phyloP scores from a whole-genome alignment of 805 yeast genomes.

The Jamesozyma gamospora region DNA sequence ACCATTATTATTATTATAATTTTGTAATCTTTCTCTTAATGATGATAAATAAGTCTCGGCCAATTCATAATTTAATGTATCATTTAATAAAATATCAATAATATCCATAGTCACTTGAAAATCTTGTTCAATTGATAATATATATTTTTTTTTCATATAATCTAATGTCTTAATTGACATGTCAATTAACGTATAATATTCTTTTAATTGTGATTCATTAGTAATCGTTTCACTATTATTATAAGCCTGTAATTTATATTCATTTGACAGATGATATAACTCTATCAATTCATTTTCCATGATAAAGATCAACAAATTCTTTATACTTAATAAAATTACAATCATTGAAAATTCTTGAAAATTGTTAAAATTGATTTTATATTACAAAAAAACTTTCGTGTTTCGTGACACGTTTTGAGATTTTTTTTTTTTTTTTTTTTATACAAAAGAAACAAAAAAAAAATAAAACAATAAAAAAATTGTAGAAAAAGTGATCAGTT shows the following conservation, averaged over 20 bases:
- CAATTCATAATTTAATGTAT: conserved; percentile 23
- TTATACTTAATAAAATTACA: too few species aligned
- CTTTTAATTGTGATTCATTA: conserved; percentile 18
- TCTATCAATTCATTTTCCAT: background rate
- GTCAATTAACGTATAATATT: conserved; percentile 27
- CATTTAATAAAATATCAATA: conserved; percentile 19
- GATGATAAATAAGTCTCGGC: conserved; percentile 23
- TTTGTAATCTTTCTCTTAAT: conserved; percentile 17
- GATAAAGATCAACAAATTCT: too few species aligned
- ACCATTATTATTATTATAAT: conserved; percentile 9
- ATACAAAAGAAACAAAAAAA: too few species aligned
- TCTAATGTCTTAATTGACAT: conserved; percentile 20
- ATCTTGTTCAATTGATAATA: conserved; percentile 22
- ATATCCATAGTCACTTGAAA: conserved; percentile 20
- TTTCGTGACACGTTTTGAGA: too few species aligned
- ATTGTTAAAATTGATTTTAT: too few species aligned
- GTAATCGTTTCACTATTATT: conserved; percentile 7
- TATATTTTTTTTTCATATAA: conserved; percentile 9
- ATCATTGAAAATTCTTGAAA: too few species aligned
- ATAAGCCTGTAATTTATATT: conserved; percentile 20
- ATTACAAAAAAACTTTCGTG: too few species aligned
- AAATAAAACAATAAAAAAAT: too few species aligned
- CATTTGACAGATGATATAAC: conserved; percentile 18
- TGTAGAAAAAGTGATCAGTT: background rate
- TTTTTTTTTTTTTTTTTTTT: too few species aligned